Percentiles rank a stretch among this genome's conserved stretches.
These are phyloP conservation scores for Candida verbasci DNA, from an alignment of 805 yeast genomes.

Conservation along the genomic window DNA sequence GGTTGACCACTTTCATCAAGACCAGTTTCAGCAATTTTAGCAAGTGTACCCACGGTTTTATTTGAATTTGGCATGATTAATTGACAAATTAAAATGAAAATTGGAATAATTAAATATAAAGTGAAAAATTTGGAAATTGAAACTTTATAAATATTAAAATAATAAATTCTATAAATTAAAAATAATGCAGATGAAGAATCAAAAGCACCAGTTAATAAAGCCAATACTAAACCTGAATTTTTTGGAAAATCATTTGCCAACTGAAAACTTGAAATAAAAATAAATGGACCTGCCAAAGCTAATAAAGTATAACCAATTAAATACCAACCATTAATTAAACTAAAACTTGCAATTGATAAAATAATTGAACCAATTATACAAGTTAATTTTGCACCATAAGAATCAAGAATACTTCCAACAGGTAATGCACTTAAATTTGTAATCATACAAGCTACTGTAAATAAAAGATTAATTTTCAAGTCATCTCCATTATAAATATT, in stretches of 20 bases:
- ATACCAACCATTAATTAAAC: conserved; percentile 55
- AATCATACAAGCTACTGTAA: conserved; percentile 80
- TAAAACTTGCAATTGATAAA: conserved; percentile 52
- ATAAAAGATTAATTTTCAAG: conserved; percentile 72
- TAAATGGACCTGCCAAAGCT: conserved; percentile 93
- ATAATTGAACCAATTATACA: conserved; percentile 69
- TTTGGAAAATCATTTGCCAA: conserved; percentile 80
- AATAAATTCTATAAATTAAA: conserved; percentile 63
- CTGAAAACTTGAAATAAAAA: conserved; percentile 85
- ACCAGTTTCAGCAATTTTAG: conserved; percentile 68
- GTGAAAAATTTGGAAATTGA: conserved; percentile 59
- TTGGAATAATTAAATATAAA: conserved; percentile 67
- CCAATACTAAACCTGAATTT: conserved; percentile 75
- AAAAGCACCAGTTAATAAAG: conserved; percentile 87
- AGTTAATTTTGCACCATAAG: conserved; percentile 74
- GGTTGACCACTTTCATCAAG: conserved; percentile 58
- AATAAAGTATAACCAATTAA: conserved; percentile 67
- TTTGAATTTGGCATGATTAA: conserved; percentile 80
- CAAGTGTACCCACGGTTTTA: conserved; percentile 64
- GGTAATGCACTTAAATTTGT: conserved; percentile 80
- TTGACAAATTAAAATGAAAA: conserved; percentile 73
- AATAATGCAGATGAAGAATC: conserved; percentile 91
- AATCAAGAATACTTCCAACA: conserved; percentile 77
- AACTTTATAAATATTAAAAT: conserved; percentile 40
- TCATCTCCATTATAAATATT: conserved; percentile 84